phyloP scores from a whole-genome alignment of 495 filamentous ascomycete species.

The Astrocystis sublimbata region DNA sequence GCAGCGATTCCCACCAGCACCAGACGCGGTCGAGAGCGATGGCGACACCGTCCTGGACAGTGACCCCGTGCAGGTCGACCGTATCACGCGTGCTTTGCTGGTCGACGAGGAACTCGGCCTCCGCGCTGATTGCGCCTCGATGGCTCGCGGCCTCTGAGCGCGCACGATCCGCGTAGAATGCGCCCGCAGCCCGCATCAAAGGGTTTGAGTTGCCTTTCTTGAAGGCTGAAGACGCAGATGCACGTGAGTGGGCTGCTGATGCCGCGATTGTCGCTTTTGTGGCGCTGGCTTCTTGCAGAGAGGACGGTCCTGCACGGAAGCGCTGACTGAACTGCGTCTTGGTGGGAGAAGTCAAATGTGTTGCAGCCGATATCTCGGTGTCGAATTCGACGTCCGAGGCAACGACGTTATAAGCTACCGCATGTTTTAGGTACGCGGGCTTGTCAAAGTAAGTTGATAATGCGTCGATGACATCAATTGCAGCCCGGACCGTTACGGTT shows the following conservation, averaged over 20 bases:
- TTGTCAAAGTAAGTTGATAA: slow-evolving; percentile 29
- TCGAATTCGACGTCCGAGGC: slow-evolving; percentile 21
- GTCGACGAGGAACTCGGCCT: slow-evolving; percentile 63
- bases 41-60: slow-evolving; percentile 72
- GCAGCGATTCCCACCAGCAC: slow-evolving; percentile 75
- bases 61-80: slow-evolving; percentile 84
- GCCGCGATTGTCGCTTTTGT: slow-evolving; percentile 14
- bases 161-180: slow-evolving; percentile 39
- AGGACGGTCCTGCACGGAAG: neutral
- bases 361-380: neutral
- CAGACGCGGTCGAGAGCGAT: slow-evolving; percentile 69
- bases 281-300: slow-evolving; percentile 16
- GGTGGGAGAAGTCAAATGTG: slow-evolving; percentile 7
- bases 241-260: slow-evolving; percentile 21
- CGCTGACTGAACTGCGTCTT: neutral
- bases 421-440: slow-evolving; percentile 28
- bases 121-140: slow-evolving; percentile 25
- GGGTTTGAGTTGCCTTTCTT: slow-evolving; percentile 39
- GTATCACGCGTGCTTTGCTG: slow-evolving; percentile 54
- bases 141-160: slow-evolving; percentile 27
- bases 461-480: slow-evolving; percentile 23
- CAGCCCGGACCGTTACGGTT: slow-evolving; percentile 12
- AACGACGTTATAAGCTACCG: slow-evolving; percentile 27
- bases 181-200: slow-evolving; percentile 40
- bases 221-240: slow-evolving; percentile 34